Conservation (phyloP, 2,329 filamentous ascomycete genomes). For the Colletotrichum tanaceti region DNA sequence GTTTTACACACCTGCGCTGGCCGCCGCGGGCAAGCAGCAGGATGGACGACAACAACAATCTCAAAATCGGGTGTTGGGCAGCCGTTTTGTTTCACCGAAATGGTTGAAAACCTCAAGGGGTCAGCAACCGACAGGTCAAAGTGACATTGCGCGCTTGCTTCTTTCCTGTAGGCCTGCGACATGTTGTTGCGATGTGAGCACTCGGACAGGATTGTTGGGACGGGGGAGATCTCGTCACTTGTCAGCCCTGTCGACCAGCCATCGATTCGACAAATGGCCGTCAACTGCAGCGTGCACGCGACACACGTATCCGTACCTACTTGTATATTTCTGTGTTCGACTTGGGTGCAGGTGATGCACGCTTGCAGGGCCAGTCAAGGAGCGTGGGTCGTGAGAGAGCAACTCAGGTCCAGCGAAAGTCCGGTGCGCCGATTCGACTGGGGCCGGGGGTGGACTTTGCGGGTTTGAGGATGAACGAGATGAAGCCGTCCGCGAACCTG, state of each 20-base stretch:
- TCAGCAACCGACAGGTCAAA: conserved; percentile 1
- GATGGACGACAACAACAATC: conserved; percentile 17
- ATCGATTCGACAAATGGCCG: background rate
- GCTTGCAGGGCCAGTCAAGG: background rate
- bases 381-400: background rate
- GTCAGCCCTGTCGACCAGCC: conserved; percentile 26
- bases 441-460: conserved; percentile 26
- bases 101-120: background rate
- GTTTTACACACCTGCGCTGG: background rate
- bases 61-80: conserved; percentile 27
- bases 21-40: background rate
- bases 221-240: background rate
- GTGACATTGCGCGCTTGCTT: conserved; percentile 4
- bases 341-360: conserved; percentile 15
- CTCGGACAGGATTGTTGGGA: conserved; percentile 27
- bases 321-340: conserved; percentile 5
- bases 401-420: conserved; percentile 17
- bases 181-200: background rate
- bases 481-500: conserved; percentile 6
- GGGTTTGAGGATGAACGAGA: conserved; percentile 27
- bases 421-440: conserved; percentile 18
- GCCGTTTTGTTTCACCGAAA: conserved; percentile 30
- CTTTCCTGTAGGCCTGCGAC: conserved; percentile 9
- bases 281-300: conserved; percentile 23
- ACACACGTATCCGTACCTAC: no score